Percentiles rank a stretch among this genome's conserved stretches.
Evolutionary conservation across 2,329 filamentous ascomycete genomes (phyloP).

Genomic region (Fusarium sulawesiense): DNA sequence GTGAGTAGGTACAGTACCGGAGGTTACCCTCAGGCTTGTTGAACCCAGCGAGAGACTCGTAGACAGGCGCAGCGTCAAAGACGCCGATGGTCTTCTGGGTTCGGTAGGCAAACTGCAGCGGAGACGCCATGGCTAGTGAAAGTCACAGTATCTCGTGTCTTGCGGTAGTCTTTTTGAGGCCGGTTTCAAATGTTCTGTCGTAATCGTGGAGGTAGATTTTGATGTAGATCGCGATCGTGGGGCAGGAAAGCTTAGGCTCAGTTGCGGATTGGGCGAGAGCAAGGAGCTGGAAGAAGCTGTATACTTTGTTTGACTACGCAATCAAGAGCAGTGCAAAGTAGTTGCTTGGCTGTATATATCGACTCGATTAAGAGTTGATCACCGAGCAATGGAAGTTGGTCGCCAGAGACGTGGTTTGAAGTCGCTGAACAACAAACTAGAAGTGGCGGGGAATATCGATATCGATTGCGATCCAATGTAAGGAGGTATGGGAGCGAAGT

Average conservation of each 20-base stretch:
- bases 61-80: conserved; percentile 90
- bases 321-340: conserved; percentile 34
- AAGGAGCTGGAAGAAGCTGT: conserved; percentile 18
- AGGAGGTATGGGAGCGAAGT: conserved; percentile 22
- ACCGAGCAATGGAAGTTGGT: conserved; percentile 17
- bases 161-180: conserved; percentile 46
- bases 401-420: conserved; percentile 14
- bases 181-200: conserved; percentile 46
- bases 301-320: conserved; percentile 30
- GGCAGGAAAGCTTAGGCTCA: conserved; percentile 30
- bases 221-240: conserved; percentile 37
- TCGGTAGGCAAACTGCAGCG: conserved; percentile 96
- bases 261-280: conserved; percentile 32
- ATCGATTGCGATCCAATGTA: conserved; percentile 37
- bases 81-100: conserved; percentile 97
- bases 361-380: conserved; percentile 14
- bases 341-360: conserved; percentile 22
- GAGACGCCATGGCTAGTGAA: conserved; percentile 93
- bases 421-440: conserved; percentile 36
- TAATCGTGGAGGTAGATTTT: conserved; percentile 30
- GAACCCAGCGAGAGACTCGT: conserved; percentile 87
- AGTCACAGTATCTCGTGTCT: conserved; percentile 72
- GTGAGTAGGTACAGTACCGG: conserved; percentile 94
- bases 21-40: conserved; percentile 90
- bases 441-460: conserved; percentile 28